Base-by-base conservation (phyloP, 768 basidiomycete genomes). In the Mycena galericulata region DNA sequence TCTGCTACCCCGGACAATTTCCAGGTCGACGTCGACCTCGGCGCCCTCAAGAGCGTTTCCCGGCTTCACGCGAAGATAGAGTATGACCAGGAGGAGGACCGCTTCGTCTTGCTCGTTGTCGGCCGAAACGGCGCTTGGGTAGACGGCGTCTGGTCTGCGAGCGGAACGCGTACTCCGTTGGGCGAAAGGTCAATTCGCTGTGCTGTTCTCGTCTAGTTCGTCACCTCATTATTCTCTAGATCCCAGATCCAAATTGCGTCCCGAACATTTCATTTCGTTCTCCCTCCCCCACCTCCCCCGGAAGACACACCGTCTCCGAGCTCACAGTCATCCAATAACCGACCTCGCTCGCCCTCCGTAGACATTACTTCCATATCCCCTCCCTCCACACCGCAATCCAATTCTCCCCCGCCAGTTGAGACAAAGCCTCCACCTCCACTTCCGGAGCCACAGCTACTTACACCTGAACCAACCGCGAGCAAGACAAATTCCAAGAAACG, bases 121-220 rank as follows among this genome's bases (percentile, higher is more conserved):
- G 98, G 98, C n/a, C 86, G 98, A 65, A 99, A 99, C 74, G 98
- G 98, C 15, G 96, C 96, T 20, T 98, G 97, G 93, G 96, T 99
- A 6, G 96, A 99, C 71, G 97, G 96, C 32, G 90, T 94, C n/a
- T 99, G 97, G 94, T 91, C 90, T 54, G 93, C 92, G 14, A 91
- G 93, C 71, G 95, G 97, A 18, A 92, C 92, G 67, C 89, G 90
- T 67, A 92, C 96, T n/a, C 88, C 93, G 32, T 83, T 99, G 24
- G 85, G 91, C 40, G 94, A 96, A 78, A 87, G 94, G 97, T 96
- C n/a, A n/a, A n/a, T n/a, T n/a, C 65, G 55, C 75, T 74, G 57
- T 27, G 64, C 26, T 64, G 32, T 36, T 55, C 46, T 34, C 45
- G 51, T 56, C 36, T 51, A 30, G 43, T 32, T 61, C 41, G 56